phyloP scores from a whole-genome alignment of 257 asterid genomes.

The Solanum microdontum region DNA sequence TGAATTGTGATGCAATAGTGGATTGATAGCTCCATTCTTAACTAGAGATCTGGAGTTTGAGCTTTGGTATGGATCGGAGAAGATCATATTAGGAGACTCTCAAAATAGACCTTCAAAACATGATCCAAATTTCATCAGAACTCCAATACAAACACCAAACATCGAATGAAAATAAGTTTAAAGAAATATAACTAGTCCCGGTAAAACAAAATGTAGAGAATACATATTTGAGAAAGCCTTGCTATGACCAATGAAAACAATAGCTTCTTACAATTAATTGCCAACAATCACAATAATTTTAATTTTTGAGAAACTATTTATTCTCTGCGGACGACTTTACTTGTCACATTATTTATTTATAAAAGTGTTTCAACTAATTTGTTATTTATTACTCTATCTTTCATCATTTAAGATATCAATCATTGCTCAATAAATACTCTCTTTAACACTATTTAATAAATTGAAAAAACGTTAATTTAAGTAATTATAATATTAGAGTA shows the following conservation, averaged over 20 bases:
- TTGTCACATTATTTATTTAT: neutral
- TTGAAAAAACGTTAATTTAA: no score
- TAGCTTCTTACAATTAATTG: neutral
- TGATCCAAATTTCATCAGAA: rapidly evolving
- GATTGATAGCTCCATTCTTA: no score
- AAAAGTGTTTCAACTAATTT: no score
- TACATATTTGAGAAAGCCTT: neutral
- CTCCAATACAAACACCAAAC: no score
- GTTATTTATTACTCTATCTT: neutral
- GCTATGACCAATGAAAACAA: neutral
- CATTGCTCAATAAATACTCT: neutral
- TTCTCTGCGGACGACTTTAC: no score
- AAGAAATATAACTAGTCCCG: no score
- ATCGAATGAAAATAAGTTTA: rapidly evolving
- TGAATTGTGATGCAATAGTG: neutral
- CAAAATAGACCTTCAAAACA: rapidly evolving
- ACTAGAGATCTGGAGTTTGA: no score
- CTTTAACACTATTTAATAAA: no score
- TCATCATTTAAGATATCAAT: no score
- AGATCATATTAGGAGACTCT: neutral
- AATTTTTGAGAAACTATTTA: neutral
- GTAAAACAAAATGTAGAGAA: neutral
- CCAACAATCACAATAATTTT: neutral
- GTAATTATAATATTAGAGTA: no score
- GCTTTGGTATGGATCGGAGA: rapidly evolving